These are phyloP conservation scores for Candida alai DNA, from an alignment of 805 yeast species.

Conservation along the genomic window DNA sequence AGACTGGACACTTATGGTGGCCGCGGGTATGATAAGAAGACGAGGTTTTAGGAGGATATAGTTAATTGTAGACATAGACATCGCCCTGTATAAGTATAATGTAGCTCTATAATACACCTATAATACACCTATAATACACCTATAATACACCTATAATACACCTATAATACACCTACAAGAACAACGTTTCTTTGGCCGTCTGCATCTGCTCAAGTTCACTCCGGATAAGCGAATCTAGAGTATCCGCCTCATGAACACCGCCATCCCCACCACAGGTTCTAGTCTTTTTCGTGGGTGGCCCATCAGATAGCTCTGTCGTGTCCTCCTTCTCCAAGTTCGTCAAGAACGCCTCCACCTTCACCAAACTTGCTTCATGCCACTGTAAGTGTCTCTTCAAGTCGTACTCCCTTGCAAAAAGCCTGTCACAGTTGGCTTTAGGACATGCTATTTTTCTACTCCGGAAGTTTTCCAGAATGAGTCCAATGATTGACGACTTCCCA, in stretches of 20 bases:
- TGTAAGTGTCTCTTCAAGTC: conserved; percentile 48
- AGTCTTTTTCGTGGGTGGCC: conserved; percentile 8
- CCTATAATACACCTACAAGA: no score
- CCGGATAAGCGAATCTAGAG: not conserved
- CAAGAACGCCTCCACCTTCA: conserved; percentile 28
- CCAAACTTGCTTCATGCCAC: conserved; percentile 45
- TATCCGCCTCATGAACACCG: not conserved
- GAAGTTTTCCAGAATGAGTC: conserved; percentile 35
- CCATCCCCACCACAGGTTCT: no score
- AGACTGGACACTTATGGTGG: conserved; percentile 19
- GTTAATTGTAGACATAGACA: no score
- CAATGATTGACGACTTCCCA: conserved; percentile 27
- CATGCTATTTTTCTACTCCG: conserved; percentile 39
- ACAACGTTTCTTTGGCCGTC: no score
- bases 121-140: no score
- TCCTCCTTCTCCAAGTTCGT: conserved; percentile 19
- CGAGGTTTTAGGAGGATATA: conserved; percentile 23
- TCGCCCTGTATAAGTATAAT: conserved; percentile 1
- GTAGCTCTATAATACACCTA: not conserved
- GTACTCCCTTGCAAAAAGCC: conserved; percentile 48
- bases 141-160: no score
- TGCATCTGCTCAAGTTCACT: no score
- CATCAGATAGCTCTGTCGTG: conserved; percentile 1
- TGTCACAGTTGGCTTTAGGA: conserved; percentile 46
- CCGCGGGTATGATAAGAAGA: conserved; percentile 28